phyloP scores from a whole-genome alignment of 1,139 yeast species.

The Taphrina betulina region DNA sequence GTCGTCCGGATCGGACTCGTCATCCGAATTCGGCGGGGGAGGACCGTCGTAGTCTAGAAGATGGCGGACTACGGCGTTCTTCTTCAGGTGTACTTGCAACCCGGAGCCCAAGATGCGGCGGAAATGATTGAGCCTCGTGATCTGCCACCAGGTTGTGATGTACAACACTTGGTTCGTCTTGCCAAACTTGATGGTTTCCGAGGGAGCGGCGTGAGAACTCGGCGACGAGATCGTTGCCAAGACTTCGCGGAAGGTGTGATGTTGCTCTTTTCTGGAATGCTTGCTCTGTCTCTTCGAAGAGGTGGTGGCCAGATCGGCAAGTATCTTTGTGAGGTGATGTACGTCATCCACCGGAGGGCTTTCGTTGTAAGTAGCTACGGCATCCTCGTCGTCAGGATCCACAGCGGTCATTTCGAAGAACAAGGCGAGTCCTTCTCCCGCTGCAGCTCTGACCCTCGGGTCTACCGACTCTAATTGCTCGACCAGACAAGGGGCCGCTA shows the following conservation, averaged over 20 bases:
- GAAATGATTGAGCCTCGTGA: constrained; percentile 36
- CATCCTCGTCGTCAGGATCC: constrained; percentile 35
- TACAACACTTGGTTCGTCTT: constrained; percentile 32
- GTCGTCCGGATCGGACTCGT: constrained; percentile 28
- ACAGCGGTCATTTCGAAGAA: constrained; percentile 37
- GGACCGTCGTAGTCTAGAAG: constrained; percentile 37
- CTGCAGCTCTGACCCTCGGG: constrained; percentile 37
- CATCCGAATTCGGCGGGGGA: constrained; percentile 33
- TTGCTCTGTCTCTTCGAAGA: constrained; percentile 39
- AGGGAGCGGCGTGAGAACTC: constrained; percentile 26
- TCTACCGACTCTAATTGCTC: constrained; percentile 40
- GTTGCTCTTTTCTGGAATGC: constrained; percentile 38
- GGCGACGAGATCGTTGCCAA: constrained; percentile 38
- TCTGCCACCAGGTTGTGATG: constrained; percentile 38
- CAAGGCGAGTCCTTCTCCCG: constrained; percentile 40
- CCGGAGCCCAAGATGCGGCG: constrained; percentile 38
- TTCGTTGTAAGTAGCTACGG: constrained; percentile 14
- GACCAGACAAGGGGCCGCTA: constrained; percentile 37
- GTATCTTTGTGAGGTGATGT: constrained; percentile 36
- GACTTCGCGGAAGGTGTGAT: constrained; percentile 39
- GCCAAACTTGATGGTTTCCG: constrained; percentile 34
- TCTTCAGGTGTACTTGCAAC: constrained; percentile 38
- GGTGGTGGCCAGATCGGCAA: constrained; percentile 38
- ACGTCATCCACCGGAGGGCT: constrained; percentile 37
- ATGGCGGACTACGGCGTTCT: constrained; percentile 36